Evolutionary conservation across 306 rosid genomes (phyloP).

Genomic region (Acmispon strigosus): DNA sequence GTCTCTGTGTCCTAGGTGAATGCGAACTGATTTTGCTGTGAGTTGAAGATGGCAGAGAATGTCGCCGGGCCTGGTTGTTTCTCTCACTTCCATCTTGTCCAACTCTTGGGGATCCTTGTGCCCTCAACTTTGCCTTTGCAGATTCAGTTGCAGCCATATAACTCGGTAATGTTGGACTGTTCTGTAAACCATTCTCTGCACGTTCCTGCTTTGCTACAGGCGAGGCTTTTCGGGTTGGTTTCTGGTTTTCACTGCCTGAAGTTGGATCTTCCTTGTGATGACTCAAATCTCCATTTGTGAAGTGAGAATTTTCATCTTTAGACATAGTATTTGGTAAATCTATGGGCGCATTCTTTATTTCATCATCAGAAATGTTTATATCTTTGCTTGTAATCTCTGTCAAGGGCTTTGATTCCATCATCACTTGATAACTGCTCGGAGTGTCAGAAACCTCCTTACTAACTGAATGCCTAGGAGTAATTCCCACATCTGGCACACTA

Average conservation of each 20-base stretch:
- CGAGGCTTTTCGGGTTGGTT: constrained; percentile 54
- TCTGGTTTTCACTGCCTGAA: constrained; percentile 55
- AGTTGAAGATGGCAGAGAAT: constrained; percentile 74
- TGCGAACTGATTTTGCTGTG: constrained; percentile 81
- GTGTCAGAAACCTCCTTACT: constrained; percentile 40
- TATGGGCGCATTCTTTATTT: constrained; percentile 36
- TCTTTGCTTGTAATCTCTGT: constrained; percentile 50
- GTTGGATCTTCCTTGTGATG: constrained; percentile 63
- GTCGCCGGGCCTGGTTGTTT: constrained; percentile 58
- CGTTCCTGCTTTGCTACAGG: constrained; percentile 68
- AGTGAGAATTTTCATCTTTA: constrained; percentile 42
- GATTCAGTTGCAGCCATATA: constrained; percentile 99
- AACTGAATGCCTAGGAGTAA: constrained; percentile 37
- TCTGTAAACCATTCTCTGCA: constrained; percentile 64
- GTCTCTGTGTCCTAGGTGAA: constrained; percentile 86
- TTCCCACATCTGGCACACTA: constrained; percentile 44
- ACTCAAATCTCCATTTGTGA: constrained; percentile 50
- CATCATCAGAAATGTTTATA: constrained; percentile 31
- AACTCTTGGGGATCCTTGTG: constrained; percentile 85
- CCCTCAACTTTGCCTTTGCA: constrained; percentile 94
- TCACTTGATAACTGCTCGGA: constrained; percentile 37
- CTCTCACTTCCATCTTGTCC: constrained; percentile 62
- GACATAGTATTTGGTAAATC: constrained; percentile 37
- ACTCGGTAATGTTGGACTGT: constrained; percentile 77
- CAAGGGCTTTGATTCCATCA: constrained; percentile 40